Conservation (phyloP, 345 rosid genomes). For the Odontarrhena argentea region DNA sequence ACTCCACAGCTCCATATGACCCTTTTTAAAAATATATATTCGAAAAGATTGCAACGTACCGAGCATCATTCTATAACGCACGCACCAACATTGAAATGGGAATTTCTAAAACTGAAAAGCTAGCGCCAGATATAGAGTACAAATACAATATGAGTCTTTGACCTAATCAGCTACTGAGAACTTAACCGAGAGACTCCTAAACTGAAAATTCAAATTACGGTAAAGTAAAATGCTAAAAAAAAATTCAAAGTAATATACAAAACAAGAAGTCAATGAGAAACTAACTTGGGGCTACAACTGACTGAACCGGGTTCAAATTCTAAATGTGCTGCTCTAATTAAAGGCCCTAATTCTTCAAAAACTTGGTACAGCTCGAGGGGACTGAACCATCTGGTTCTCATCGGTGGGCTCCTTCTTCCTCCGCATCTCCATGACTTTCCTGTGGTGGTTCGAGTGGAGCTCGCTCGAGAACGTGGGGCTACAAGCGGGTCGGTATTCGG, state of each 20-base stretch:
- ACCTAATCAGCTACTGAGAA: conserved; percentile 33
- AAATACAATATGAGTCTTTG: conserved; percentile 30
- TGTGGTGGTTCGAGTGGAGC: conserved; percentile 50
- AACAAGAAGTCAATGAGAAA: conserved; percentile 36
- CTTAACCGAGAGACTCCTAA: conserved; percentile 23
- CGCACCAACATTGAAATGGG: conserved; percentile 10
- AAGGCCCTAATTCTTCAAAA: conserved; percentile 51
- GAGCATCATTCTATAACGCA: conserved; percentile 15
- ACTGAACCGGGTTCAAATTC: conserved; percentile 38
- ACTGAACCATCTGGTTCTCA: conserved; percentile 39
- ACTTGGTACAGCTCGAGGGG: conserved; percentile 50
- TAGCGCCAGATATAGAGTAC: conserved; percentile 16
- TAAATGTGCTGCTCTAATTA: conserved; percentile 37
- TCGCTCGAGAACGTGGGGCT: conserved; percentile 50
- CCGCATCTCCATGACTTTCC: conserved; percentile 44
- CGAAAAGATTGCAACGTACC: background rate
- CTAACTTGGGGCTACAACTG: conserved; percentile 27
- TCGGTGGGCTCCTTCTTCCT: conserved; percentile 38
- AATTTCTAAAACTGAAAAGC: conserved; percentile 7
- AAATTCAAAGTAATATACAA: conserved; percentile 38
- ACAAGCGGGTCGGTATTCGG: conserved; percentile 55
- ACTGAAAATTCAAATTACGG: conserved; percentile 28
- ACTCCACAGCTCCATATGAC: background rate
- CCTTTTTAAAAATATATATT: conserved; percentile 5
- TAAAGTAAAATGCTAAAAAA: conserved; percentile 27